A percentile compares a stretch with the other conserved stretches of the same genome.
phyloP scores from a whole-genome alignment of 306 rosid species.

The Boehmeria nivea region DNA sequence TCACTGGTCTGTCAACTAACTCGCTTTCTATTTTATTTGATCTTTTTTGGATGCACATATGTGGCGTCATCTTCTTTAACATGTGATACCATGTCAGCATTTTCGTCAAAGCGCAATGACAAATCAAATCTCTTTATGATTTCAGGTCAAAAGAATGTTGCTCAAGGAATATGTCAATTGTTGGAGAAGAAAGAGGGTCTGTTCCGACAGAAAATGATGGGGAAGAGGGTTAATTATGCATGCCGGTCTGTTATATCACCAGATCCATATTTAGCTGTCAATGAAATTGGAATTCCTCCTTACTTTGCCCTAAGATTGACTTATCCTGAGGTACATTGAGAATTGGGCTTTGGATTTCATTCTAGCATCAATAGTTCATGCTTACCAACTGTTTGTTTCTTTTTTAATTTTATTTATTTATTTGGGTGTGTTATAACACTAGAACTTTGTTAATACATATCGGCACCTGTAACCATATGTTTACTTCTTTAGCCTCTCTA shows the following conservation, averaged over 20 bases:
- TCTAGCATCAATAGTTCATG: neutral
- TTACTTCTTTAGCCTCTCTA: neutral
- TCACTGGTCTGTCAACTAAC: no score
- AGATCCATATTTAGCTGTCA: conserved; percentile 93
- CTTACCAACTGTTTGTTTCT: neutral
- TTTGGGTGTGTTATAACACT: no score
- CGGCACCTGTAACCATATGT: neutral
- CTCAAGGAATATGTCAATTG: conserved; percentile 78
- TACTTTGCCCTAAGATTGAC: conserved; percentile 78
- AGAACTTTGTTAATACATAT: no score
- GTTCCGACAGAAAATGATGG: conserved; percentile 99
- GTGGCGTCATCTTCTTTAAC: neutral
- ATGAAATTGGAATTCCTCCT: conserved; percentile 97
- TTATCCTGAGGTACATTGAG: conserved; percentile 76
- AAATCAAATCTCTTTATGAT: conserved; percentile 9
- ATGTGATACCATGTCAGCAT: neutral
- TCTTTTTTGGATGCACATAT: neutral
- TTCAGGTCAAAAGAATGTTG: conserved; percentile 43
- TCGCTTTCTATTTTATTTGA: neutral
- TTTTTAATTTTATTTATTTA: neutral
- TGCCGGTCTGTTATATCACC: conserved; percentile 99
- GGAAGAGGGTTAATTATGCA: conserved; percentile 94
- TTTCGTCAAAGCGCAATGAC: neutral
- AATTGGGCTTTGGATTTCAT: conserved; percentile 1
- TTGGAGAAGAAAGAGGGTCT: conserved; percentile 95